Conservation (phyloP, 1,139 yeast species). For the Suhomyces coccinellae region DNA sequence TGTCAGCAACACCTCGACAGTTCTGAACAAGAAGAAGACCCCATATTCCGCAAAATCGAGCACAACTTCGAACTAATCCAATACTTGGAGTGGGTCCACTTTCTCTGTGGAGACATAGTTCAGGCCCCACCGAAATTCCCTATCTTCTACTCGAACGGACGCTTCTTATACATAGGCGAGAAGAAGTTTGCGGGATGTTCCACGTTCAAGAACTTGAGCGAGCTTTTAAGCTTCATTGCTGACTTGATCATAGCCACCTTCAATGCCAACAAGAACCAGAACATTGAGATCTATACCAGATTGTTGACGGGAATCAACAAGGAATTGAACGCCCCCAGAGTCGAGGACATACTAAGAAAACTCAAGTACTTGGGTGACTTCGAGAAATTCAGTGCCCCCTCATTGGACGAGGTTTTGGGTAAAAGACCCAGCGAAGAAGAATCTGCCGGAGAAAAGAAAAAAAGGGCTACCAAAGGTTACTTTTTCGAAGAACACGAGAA, state of each 20-base stretch:
- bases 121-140: slow-evolving; percentile 4
- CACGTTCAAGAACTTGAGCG: slow-evolving; percentile 3
- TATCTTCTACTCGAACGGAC: not conserved
- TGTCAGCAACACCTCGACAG: slow-evolving; percentile 1
- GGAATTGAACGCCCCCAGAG: not conserved
- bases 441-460: slow-evolving; percentile 14
- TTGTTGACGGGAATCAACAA: slow-evolving; percentile 1
- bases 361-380: slow-evolving; percentile 12
- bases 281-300: slow-evolving; percentile 5
- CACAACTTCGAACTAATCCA: slow-evolving; percentile 15
- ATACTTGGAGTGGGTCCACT: slow-evolving; percentile 21
- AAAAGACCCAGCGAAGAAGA: slow-evolving; percentile 5
- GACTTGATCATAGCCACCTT: slow-evolving; percentile 4
- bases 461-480: slow-evolving; percentile 12
- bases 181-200: slow-evolving; percentile 4
- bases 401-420: slow-evolving; percentile 27
- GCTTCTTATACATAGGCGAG: not conserved
- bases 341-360: slow-evolving; percentile 8
- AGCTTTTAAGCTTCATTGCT: slow-evolving; percentile 9
- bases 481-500: slow-evolving; percentile 27
- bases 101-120: slow-evolving; percentile 5
- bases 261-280: slow-evolving; percentile 5
- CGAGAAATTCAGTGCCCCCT: slow-evolving; percentile 21
- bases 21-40: not conserved
- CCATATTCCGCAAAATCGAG: not conserved